Evolutionary conservation across 1,139 yeast species (phyloP).

Genomic region (Blastobotrys arbuscula): DNA sequence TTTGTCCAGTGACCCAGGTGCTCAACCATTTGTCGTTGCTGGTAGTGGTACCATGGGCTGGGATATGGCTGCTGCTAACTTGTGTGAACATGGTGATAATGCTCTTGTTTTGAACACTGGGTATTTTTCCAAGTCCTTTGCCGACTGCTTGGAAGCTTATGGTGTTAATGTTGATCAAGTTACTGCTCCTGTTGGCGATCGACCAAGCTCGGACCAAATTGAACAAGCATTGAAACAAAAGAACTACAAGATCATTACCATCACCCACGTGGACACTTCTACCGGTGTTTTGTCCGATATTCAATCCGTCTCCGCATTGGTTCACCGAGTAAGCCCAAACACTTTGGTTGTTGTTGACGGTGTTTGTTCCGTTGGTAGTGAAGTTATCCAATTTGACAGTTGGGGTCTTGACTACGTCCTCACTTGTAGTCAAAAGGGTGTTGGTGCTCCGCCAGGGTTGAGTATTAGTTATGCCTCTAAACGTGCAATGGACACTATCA

Average conservation of each 20-base stretch:
- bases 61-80: constrained; percentile 82
- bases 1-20: constrained; percentile 55
- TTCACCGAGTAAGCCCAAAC: constrained; percentile 65
- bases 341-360: constrained; percentile 86
- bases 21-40: constrained; percentile 77
- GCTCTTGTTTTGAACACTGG: constrained; percentile 89
- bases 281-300: constrained; percentile 84
- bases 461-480: constrained; percentile 70
- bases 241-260: constrained; percentile 64
- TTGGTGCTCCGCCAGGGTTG: constrained; percentile 92
- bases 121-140: constrained; percentile 81
- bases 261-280: constrained; percentile 95
- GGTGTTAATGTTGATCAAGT: constrained; percentile 62
- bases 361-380: constrained; percentile 91
- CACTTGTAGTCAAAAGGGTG: constrained; percentile 92
- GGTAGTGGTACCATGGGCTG: constrained; percentile 96
- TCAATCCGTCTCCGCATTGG: constrained; percentile 53
- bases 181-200: constrained; percentile 65
- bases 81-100: constrained; percentile 53
- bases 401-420: constrained; percentile 90
- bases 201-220: constrained; percentile 54
- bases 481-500: constrained; percentile 65
- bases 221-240: constrained; percentile 49
- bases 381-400: constrained; percentile 72
- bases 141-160: constrained; percentile 68